A percentile compares a stretch with the other conserved stretches of the same genome.
phyloP scores from a whole-genome alignment of 2,329 filamentous ascomycete genomes.

The Colletotrichum sp. region DNA sequence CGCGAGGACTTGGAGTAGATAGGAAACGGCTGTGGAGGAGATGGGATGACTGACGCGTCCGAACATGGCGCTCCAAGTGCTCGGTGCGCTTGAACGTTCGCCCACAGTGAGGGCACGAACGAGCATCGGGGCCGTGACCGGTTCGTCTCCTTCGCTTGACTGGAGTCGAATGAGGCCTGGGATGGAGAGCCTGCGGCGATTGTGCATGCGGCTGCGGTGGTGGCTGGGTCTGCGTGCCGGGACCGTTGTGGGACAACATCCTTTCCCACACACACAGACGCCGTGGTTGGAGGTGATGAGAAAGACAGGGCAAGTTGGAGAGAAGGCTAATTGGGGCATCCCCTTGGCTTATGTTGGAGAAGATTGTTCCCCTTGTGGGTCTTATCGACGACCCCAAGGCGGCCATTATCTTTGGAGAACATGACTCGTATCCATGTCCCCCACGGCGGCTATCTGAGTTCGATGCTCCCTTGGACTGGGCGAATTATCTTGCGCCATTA shows the following conservation, averaged over 20 bases:
- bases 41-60: conserved; percentile 43
- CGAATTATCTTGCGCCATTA: not conserved
- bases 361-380: not conserved
- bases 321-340: conserved; percentile 5
- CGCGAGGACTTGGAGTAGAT: not conserved
- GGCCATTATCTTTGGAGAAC: conserved; percentile 8
- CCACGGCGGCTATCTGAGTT: not conserved
- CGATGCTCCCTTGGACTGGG: not conserved
- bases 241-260: conserved; percentile 16
- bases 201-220: conserved; percentile 1
- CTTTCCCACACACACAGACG: not conserved
- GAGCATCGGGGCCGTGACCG: conserved; percentile 21
- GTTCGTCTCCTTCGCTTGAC: conserved; percentile 25
- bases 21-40: not conserved
- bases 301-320: conserved; percentile 13
- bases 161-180: conserved; percentile 19
- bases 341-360: conserved; percentile 21
- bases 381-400: not conserved
- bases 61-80: conserved; percentile 50
- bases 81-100: conserved; percentile 51
- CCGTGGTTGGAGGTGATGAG: conserved; percentile 5
- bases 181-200: conserved; percentile 15
- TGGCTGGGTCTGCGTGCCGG: not conserved
- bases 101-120: conserved; percentile 45
- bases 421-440: conserved; percentile 7